Evolutionary conservation across 176 grass and related monocot genomes (phyloP), one percentile per base, ranked within the genome.

Genomic region (Poa annua): DNA sequence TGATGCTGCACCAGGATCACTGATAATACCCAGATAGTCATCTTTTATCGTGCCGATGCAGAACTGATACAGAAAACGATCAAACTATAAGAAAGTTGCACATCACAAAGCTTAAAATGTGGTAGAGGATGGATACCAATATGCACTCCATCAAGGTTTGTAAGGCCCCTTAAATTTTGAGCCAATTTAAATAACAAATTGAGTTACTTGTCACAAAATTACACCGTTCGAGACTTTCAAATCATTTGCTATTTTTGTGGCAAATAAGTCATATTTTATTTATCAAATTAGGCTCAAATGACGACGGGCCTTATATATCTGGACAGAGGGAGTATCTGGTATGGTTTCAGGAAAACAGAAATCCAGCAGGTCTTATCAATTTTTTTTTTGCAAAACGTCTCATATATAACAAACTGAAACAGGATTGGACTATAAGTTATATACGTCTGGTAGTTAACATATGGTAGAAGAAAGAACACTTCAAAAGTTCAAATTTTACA

Each of bases 11-110:
- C 91, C 85, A 65, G 96, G 96, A 78, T 99, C 96, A 49, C 83
- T 96, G 75, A 99, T 93, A 21, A 99, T 93, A 60, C 93, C 96
- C 91, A 99, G 87, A 74, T 92, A 99, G 71, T 99, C 93, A 49
- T 99, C 93, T 79, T 96, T 99, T 80, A 96, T 99, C 16, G 96
- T 99, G 17, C 93, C 96, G 59, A 99, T 96, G 83, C 96, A 99
- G 78, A 99, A 99, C 96, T 99, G 89, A 83, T 87, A 51, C 69
- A 61, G 5, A 78, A 74, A 44, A 32, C 1, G 20, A 70, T 78
- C 45, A 55, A 66, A 68, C 16, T 8, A 61, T 90, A 10, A 83
- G 70, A 75, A 15, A 38, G 80, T 49, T 36, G 19, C 2, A 54
- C 44, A 72, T 24, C 44, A 25, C 42, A 36, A 7, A 73, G 8